These are phyloP conservation scores for Dysphania ambrosioides DNA, from an alignment of 148 eudicot genomes.

Conservation along the genomic window DNA sequence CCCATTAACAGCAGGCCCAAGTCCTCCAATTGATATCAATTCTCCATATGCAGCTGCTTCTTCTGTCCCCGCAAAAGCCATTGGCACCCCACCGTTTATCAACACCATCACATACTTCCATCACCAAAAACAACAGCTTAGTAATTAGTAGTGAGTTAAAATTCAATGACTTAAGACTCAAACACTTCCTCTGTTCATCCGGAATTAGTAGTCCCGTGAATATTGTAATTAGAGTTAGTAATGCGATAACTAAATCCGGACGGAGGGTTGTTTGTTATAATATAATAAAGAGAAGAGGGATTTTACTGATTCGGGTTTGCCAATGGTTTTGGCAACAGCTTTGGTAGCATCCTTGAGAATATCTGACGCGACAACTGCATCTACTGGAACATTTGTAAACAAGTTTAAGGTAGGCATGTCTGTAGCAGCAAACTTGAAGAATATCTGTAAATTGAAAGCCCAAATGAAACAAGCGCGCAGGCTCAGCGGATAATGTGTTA, in stretches of 20 bases:
- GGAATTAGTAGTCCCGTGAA: background rate
- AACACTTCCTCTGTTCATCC: too few relatives aligned
- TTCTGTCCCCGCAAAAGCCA: slow-evolving; percentile 89
- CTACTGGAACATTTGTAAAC: slow-evolving; percentile 83
- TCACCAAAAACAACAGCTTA: too few relatives aligned
- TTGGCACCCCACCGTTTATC: slow-evolving; percentile 80
- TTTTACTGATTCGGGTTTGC: slow-evolving; percentile 84
- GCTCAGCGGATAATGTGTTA: background rate
- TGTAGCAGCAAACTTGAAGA: background rate
- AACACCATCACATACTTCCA: slow-evolving; percentile 90
- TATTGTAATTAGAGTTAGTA: too few relatives aligned
- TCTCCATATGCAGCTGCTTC: slow-evolving; percentile 94
- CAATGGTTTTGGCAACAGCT: slow-evolving; percentile 80
- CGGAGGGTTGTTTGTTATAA: too few relatives aligned
- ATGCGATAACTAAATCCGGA: too few relatives aligned
- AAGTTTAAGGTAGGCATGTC: slow-evolving; percentile 88
- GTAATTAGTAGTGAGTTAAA: too few relatives aligned
- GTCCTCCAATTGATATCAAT: slow-evolving; percentile 84
- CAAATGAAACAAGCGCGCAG: background rate
- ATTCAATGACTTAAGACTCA: background rate
- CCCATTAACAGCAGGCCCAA: slow-evolving; percentile 70
- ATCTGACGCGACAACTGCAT: slow-evolving; percentile 72
- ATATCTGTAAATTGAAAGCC: background rate
- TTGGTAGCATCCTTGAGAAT: slow-evolving; percentile 94
- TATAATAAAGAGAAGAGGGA: background rate